Percentiles rank a stretch among this genome's conserved stretches.
These are phyloP conservation scores for Aethionema arabicum DNA, from an alignment of 345 rosid genomes.

Conservation along the genomic window DNA sequence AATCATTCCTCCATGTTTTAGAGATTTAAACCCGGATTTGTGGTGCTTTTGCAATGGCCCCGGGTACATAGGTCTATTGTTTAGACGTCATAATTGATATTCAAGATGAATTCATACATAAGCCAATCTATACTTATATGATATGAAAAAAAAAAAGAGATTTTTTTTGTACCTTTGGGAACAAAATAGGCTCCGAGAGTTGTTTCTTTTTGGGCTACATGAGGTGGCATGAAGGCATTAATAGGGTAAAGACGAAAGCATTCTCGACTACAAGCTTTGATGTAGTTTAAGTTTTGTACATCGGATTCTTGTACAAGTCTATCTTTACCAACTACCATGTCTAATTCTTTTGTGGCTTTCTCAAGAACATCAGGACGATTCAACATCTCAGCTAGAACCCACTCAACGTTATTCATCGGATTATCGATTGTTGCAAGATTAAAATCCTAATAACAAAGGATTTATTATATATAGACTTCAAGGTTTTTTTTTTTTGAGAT, in stretches of 20 bases:
- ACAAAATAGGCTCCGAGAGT: slow-evolving; percentile 35
- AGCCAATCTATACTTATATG: neutral
- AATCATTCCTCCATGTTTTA: no score
- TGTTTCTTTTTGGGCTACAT: slow-evolving; percentile 34
- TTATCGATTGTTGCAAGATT: slow-evolving; percentile 29
- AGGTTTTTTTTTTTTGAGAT: no score
- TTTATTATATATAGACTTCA: no score
- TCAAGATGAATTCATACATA: neutral
- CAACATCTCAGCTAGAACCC: slow-evolving; percentile 42
- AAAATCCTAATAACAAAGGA: no score
- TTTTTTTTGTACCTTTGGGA: slow-evolving; percentile 30
- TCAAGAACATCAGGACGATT: slow-evolving; percentile 32
- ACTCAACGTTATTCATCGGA: slow-evolving; percentile 37
- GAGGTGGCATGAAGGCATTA: slow-evolving; percentile 32
- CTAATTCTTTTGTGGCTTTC: slow-evolving; percentile 34
- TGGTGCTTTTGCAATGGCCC: no score
- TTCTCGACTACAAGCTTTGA: slow-evolving; percentile 35
- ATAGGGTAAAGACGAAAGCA: slow-evolving; percentile 35
- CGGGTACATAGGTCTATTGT: no score
- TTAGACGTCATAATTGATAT: no score
- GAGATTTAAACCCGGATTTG: no score
- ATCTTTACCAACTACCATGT: slow-evolving; percentile 36
- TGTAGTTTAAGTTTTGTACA: slow-evolving; percentile 32
- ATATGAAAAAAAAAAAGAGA: no score
- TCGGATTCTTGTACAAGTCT: slow-evolving; percentile 41